These are phyloP conservation scores for Suillus occidentalis DNA, from an alignment of 768 basidiomycete species.

Conservation along the genomic window DNA sequence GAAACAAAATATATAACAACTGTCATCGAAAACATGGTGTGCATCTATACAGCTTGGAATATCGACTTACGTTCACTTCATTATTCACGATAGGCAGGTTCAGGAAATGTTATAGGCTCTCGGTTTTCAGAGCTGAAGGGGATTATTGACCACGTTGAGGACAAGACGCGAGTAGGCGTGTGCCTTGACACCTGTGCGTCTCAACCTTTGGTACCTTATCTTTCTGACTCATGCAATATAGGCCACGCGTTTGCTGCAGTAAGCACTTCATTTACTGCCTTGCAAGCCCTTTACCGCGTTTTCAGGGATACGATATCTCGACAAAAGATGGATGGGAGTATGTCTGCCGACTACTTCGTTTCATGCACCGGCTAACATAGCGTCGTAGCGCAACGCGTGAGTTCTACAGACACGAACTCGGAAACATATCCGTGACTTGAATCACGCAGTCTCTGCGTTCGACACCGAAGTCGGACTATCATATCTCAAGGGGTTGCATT, in stretches of 20 bases:
- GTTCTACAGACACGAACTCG: slow-evolving; percentile 2
- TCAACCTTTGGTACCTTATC: background rate
- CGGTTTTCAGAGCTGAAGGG: slow-evolving; percentile 63
- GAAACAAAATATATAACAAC: slow-evolving; percentile 52
- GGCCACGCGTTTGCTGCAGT: slow-evolving; percentile 82
- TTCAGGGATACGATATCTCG: slow-evolving; percentile 78
- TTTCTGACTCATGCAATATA: slow-evolving; percentile 22
- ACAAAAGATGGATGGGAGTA: slow-evolving; percentile 72
- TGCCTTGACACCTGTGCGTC: slow-evolving; percentile 82
- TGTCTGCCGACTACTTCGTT: slow-evolving; percentile 27
- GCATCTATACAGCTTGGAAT: background rate
- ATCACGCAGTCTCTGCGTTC: slow-evolving; percentile 55
- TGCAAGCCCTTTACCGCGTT: background rate
- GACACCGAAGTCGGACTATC: slow-evolving; percentile 65
- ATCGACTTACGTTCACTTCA: no score
- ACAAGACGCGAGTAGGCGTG: slow-evolving; percentile 76
- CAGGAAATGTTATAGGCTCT: slow-evolving; percentile 76
- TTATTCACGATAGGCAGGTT: slow-evolving; percentile 56
- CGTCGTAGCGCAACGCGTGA: slow-evolving; percentile 26
- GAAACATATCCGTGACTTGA: background rate
- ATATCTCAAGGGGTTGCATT: slow-evolving; percentile 81
- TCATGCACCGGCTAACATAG: background rate
- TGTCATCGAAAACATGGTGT: slow-evolving; percentile 60
- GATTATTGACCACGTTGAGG: slow-evolving; percentile 69
- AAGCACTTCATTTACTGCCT: slow-evolving; percentile 19